Evolutionary conservation across 768 basidiomycete species (phyloP).

Genomic region (Scleroderma bovista): DNA sequence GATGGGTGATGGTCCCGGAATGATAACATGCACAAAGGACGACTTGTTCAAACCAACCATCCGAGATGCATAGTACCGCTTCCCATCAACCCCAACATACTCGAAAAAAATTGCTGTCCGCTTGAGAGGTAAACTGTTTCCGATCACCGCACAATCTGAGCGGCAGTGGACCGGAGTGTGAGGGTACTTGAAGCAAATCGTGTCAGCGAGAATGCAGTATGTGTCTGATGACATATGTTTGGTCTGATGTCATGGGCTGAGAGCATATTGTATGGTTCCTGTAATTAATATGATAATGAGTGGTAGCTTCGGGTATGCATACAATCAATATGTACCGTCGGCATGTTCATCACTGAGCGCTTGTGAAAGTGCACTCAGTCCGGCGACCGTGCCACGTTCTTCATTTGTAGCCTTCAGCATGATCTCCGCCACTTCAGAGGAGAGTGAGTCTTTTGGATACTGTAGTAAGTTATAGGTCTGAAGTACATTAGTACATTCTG

Average conservation of each 20-base stretch:
- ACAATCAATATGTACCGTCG: constrained; percentile 12
- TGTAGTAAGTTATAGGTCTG: background rate
- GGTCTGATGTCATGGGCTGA: background rate
- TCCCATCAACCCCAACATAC: background rate
- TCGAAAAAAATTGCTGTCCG: background rate
- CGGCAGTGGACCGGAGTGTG: background rate
- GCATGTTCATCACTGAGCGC: constrained; percentile 14
- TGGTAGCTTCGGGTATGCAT: background rate
- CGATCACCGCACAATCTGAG: background rate
- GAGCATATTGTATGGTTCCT: background rate
- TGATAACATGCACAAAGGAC: background rate
- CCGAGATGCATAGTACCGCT: background rate
- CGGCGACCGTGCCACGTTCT: constrained; percentile 18
- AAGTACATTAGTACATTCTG: background rate
- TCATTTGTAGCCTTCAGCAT: constrained; percentile 14
- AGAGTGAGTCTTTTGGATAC: background rate
- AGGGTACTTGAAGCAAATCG: background rate
- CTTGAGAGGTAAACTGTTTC: background rate
- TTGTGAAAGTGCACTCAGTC: constrained; percentile 7
- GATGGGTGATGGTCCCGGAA: background rate
- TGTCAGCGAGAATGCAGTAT: background rate
- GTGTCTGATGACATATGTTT: background rate
- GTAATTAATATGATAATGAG: background rate
- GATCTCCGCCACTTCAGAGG: background rate
- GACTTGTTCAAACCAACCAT: background rate